These are phyloP conservation scores for Sanghuangporus baumii DNA, from an alignment of 1,284 basidiomycete genomes.

Conservation along the genomic window DNA sequence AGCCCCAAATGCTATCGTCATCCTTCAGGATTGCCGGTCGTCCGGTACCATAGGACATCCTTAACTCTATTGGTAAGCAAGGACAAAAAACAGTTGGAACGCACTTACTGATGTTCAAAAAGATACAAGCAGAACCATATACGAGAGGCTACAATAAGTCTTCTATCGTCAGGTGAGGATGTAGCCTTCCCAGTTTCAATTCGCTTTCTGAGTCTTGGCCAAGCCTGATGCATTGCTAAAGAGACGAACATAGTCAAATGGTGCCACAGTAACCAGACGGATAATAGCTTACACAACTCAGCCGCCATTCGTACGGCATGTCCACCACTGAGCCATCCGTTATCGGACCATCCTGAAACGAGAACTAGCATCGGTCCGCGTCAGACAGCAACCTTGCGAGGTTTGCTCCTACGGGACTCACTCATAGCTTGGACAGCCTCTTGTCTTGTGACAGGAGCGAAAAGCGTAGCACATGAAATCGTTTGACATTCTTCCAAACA, in stretches of 20 bases:
- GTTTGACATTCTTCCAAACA: constrained; percentile 77
- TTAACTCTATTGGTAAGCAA: constrained; percentile 25
- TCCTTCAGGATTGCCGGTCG: constrained; percentile 88
- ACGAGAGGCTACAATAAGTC: constrained; percentile 73
- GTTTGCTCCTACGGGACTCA: constrained; percentile 25
- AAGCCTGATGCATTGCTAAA: constrained; percentile 82
- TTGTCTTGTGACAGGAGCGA: constrained; percentile 73
- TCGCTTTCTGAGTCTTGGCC: constrained; percentile 72
- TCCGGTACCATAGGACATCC: constrained; percentile 89
- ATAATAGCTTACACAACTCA: constrained; percentile 63
- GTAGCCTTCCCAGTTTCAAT: constrained; percentile 61
- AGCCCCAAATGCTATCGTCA: constrained; percentile 83
- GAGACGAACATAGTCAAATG: neutral
- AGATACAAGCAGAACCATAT: constrained; percentile 91
- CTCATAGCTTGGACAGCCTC: constrained; percentile 91
- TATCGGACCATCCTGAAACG: constrained; percentile 86
- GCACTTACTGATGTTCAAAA: constrained; percentile 83
- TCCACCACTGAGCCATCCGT: constrained; percentile 87
- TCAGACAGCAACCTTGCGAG: constrained; percentile 10
- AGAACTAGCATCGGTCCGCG: constrained; percentile 46
- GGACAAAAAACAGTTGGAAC: neutral
- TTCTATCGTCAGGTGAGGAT: constrained; percentile 62
- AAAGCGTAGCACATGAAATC: constrained; percentile 81
- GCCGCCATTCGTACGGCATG: constrained; percentile 92
- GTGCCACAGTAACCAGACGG: constrained; percentile 8